These are phyloP conservation scores for Funneliformis mosseae DNA, from an alignment of 192 early-diverging fungal genomes.

Conservation along the genomic window DNA sequence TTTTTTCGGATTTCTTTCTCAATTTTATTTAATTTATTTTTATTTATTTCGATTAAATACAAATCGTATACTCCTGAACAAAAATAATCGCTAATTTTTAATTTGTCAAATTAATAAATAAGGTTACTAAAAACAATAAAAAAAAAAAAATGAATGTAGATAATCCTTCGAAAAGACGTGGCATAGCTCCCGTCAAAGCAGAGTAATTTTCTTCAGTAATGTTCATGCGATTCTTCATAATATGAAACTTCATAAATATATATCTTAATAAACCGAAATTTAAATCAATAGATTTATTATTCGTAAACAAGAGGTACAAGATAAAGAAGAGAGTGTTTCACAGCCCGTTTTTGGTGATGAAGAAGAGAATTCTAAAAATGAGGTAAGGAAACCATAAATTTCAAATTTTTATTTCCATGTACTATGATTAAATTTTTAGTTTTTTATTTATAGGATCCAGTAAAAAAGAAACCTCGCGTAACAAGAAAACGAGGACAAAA, in stretches of 20 bases:
- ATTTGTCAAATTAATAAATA: no score
- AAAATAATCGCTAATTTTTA: no score
- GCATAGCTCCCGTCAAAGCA: not conserved
- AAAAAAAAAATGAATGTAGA: not conserved
- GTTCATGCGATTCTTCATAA: no score
- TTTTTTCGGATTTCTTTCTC: no score
- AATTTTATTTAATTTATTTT: no score
- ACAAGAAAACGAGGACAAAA: slow-evolving; percentile 12
- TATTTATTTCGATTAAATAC: no score
- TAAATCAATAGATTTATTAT: not conserved
- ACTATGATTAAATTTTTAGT: not conserved
- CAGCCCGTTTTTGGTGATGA: not conserved
- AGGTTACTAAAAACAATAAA: no score
- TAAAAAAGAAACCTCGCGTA: slow-evolving; percentile 5
- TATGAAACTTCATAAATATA: no score
- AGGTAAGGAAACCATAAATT: not conserved
- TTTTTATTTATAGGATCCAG: slow-evolving; percentile 18
- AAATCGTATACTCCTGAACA: no score
- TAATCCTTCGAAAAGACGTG: not conserved
- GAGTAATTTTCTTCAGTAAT: not conserved
- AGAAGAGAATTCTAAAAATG: not conserved
- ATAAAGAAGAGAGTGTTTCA: not conserved
- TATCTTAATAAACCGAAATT: not conserved
- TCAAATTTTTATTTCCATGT: not conserved
- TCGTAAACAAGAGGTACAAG: not conserved